Base-by-base conservation (phyloP, 805 yeast species). In the Candida loeiensis region DNA sequence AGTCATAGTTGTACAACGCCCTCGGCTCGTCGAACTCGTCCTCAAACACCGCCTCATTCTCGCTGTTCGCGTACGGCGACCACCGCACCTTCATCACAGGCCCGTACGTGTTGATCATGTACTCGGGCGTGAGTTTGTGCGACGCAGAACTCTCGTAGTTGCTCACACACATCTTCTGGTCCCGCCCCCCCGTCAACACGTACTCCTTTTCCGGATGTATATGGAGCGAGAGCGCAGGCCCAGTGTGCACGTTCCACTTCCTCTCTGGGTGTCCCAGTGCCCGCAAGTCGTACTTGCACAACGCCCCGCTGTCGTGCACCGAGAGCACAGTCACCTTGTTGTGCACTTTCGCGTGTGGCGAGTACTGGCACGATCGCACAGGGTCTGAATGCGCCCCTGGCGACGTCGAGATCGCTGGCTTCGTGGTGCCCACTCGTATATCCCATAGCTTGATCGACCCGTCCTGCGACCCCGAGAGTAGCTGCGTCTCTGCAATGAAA, bases 111-210 rank as follows among this genome's bases (percentile, higher is more conserved):
- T 76, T 73, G 11, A 91, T 74, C 11, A 80, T 80, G 48, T 76
- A 75, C 24, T 86, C 91, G 0, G 97, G 95, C 3, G 62, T 37
- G 25, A 45, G 40, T 37, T 58, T 48, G 36, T 45, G 49, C 19
- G 49, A 47, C 14, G 32, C 26, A 3, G 50, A 26, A 5, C 48
- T 28, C 2, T 64, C 57, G 45, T 63, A 69, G 41, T 66, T 82
- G 91, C 95, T 87, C 3, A 85, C 79, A 45, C 85, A 87, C 25
- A 85, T 69, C 49, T 80, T 82, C 39, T 84, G 82, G 61, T 93
- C 99, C 51, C 97, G 73, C 6, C 99, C 99, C 12, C 97, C 97
- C 15, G 96, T 86, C 4, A 82, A 81, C 15, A 93, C 75, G 51
- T 82, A 85, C 46, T 90, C 95, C 26, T 73, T 58, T 27, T 79